Evolutionary conservation across 2,329 filamentous ascomycete genomes (phyloP).

Genomic region (Didymellaceae sp.): DNA sequence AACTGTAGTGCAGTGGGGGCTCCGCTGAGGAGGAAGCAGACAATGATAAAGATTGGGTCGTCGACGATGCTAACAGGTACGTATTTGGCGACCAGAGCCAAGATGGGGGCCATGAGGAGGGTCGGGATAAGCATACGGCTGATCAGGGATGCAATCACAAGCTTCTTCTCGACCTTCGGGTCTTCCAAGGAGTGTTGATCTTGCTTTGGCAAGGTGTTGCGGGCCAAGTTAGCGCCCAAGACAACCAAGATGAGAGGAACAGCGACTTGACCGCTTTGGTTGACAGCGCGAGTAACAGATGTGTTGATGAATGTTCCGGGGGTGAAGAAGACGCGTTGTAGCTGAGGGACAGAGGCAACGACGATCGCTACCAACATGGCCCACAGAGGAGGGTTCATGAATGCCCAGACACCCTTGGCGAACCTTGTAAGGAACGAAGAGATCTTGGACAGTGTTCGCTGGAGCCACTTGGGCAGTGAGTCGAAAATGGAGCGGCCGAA

Average conservation of each 20-base stretch:
- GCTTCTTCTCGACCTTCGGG: constrained; percentile 69
- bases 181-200: constrained; percentile 74
- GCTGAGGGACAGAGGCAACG: constrained; percentile 82
- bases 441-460: constrained; percentile 56
- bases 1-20: constrained; percentile 92
- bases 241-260: constrained; percentile 96
- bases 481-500: constrained; percentile 52
- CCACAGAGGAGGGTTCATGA: constrained; percentile 99
- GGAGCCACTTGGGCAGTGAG: constrained; percentile 60
- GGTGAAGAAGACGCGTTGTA: constrained; percentile 87
- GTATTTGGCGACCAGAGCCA: constrained; percentile 88
- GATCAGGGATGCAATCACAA: constrained; percentile 84
- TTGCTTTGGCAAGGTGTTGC: constrained; percentile 80
- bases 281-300: constrained; percentile 86
- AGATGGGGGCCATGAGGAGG: constrained; percentile 86
- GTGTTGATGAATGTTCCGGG: constrained; percentile 90
- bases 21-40: constrained; percentile 94
- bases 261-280: constrained; percentile 85
- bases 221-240: constrained; percentile 89
- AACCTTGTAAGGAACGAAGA: constrained; percentile 58
- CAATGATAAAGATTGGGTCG: constrained; percentile 97
- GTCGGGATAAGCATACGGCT: constrained; percentile 93
- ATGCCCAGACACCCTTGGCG: constrained; percentile 77
- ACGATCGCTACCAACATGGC: constrained; percentile 92
- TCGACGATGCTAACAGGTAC: constrained; percentile 92